Evolutionary conservation across 2,329 filamentous ascomycete species (phyloP).

Genomic region (Neofusicoccum sp.): DNA sequence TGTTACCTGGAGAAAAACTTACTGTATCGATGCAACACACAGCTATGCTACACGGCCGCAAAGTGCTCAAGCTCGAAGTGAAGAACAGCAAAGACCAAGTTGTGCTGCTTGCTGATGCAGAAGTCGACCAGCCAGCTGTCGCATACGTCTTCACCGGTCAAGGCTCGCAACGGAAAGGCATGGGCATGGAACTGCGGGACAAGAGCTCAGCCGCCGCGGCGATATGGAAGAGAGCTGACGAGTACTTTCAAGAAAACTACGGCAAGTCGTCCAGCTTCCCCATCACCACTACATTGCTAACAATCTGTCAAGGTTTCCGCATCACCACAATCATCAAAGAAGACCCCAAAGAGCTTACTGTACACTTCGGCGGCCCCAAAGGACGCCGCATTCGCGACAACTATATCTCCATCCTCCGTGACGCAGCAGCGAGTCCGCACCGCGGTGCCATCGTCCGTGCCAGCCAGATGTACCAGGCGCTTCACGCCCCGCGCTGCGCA

Average conservation of each 20-base stretch:
- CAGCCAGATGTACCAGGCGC: slow-evolving; percentile 5
- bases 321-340: slow-evolving; percentile 41
- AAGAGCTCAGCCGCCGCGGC: slow-evolving; percentile 34
- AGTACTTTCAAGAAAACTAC: slow-evolving; percentile 37
- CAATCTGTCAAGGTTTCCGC: slow-evolving; percentile 28
- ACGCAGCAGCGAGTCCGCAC: slow-evolving; percentile 9
- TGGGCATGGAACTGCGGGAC: slow-evolving; percentile 48
- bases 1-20: slow-evolving; percentile 39
- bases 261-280: slow-evolving; percentile 27
- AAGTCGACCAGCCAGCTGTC: slow-evolving; percentile 36
- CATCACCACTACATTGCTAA: neutral
- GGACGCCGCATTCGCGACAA: slow-evolving; percentile 38
- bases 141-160: slow-evolving; percentile 49
- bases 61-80: slow-evolving; percentile 39
- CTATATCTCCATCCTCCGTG: slow-evolving; percentile 33
- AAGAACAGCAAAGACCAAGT: slow-evolving; percentile 36
- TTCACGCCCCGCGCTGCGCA: slow-evolving; percentile 17
- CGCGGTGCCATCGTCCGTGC: slow-evolving; percentile 4
- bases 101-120: slow-evolving; percentile 35
- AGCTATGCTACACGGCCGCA: slow-evolving; percentile 38
- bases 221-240: slow-evolving; percentile 59
- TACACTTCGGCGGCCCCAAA: slow-evolving; percentile 44
- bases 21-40: slow-evolving; percentile 36
- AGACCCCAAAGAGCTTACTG: slow-evolving; percentile 42
- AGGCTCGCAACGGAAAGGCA: slow-evolving; percentile 42